Conservation (phyloP, 108 stramenopile genomes). For the Skeletonema grethae region DNA sequence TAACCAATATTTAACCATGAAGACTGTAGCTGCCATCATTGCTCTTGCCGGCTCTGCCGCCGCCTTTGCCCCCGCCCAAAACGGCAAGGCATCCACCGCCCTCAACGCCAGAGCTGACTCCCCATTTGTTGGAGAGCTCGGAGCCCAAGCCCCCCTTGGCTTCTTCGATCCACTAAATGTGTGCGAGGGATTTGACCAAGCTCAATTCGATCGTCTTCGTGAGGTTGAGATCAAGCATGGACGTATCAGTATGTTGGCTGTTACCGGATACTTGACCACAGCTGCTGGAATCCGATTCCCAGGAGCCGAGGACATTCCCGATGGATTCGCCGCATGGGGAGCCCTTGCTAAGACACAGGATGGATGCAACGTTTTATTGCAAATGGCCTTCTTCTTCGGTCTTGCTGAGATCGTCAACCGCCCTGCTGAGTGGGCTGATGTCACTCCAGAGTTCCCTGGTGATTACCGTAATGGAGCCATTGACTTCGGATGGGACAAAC, state of each 20-base stretch:
- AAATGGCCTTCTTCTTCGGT: conserved; percentile 24
- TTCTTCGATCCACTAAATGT: conserved; percentile 69
- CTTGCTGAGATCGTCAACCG: conserved; percentile 44
- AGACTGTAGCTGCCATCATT: conserved; percentile 36
- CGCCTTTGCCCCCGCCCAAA: conserved; percentile 43
- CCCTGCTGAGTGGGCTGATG: conserved; percentile 45
- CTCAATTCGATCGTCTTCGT: conserved; percentile 54
- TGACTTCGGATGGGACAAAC: conserved; percentile 76
- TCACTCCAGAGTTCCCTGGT: conserved; percentile 66
- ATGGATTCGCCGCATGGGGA: conserved; percentile 42
- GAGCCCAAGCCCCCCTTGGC: conserved; percentile 52
- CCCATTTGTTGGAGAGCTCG: conserved; percentile 48
- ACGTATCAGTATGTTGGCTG: conserved; percentile 52
- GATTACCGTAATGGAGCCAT: conserved; percentile 78
- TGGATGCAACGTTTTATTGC: conserved; percentile 41
- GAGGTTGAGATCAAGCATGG: conserved; percentile 73
- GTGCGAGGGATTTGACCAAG: conserved; percentile 56
- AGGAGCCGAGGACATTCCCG: conserved; percentile 51
- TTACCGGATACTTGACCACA: conserved; percentile 64
- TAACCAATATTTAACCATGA: conserved; percentile 25
- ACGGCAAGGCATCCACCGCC: conserved; percentile 14
- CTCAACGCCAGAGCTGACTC: conserved; percentile 13
- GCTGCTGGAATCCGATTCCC: conserved; percentile 56
- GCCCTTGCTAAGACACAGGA: conserved; percentile 30
- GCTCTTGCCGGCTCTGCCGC: conserved; percentile 45